phyloP scores from a whole-genome alignment of 2,329 filamentous ascomycete genomes.

The Cytospora schulzeri region DNA sequence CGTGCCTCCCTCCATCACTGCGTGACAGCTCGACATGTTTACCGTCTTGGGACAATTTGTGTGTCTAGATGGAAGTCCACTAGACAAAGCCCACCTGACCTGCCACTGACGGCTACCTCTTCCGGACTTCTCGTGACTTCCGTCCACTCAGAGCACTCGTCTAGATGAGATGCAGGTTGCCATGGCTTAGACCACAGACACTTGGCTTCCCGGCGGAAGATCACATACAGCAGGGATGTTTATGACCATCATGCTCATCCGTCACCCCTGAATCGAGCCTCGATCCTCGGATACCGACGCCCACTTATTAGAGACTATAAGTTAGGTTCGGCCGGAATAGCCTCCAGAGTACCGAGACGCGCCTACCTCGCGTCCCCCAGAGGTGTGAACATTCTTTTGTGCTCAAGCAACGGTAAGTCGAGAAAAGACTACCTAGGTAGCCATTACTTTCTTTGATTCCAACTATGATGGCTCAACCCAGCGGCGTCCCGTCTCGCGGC shows the following conservation, averaged over 20 bases:
- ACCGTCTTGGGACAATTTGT: slow-evolving; percentile 1
- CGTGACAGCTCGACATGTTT: neutral
- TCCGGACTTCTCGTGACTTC: slow-evolving; percentile 8
- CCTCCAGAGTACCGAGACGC: slow-evolving; percentile 1
- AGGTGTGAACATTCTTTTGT: neutral
- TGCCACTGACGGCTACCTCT: neutral
- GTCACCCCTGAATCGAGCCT: slow-evolving; percentile 1
- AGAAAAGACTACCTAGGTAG: slow-evolving; percentile 3
- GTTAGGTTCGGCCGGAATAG: slow-evolving; percentile 18
- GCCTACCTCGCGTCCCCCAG: slow-evolving; percentile 8
- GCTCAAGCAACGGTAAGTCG: slow-evolving; percentile 6
- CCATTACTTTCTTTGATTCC: slow-evolving; percentile 11
- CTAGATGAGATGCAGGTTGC: slow-evolving; percentile 6
- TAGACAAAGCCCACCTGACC: slow-evolving; percentile 14
- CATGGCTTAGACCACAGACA: slow-evolving; percentile 2
- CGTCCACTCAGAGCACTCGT: slow-evolving; percentile 5
- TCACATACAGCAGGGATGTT: slow-evolving; percentile 4
- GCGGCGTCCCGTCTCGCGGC: slow-evolving; percentile 7
- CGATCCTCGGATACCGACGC: slow-evolving; percentile 9
- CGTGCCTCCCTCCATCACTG: too few species aligned
- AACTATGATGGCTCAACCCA: slow-evolving; percentile 20
- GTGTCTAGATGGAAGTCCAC: neutral
- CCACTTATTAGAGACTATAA: slow-evolving; percentile 14
- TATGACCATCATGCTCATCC: neutral
- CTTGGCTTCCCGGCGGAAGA: slow-evolving; percentile 5